Percentiles rank a stretch among this genome's conserved stretches.
phyloP scores from a whole-genome alignment of 1,284 basidiomycete species.

The Melanopsichium pennsylvanicum region DNA sequence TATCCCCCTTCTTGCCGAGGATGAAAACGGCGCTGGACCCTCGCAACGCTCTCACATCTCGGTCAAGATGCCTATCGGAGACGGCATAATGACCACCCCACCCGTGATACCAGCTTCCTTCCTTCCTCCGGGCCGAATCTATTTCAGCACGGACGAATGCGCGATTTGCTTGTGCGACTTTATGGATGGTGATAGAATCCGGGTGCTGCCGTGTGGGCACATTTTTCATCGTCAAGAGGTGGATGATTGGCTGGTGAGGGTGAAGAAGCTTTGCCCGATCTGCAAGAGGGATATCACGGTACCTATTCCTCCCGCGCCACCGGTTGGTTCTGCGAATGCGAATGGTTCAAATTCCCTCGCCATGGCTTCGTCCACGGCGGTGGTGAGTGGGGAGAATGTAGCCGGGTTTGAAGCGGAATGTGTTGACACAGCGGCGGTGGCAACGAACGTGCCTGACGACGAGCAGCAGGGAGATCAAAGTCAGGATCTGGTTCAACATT shows the following conservation, averaged over 20 bases:
- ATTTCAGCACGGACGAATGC: conserved; percentile 61
- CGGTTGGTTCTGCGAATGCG: conserved; percentile 8
- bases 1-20: conserved; percentile 30
- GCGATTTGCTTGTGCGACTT: conserved; percentile 63
- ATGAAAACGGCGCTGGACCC: conserved; percentile 47
- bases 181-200: conserved; percentile 60
- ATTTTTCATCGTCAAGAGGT: conserved; percentile 62
- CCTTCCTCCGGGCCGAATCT: conserved; percentile 53
- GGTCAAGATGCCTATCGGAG: conserved; percentile 9
- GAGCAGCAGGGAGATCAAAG: conserved; percentile 10
- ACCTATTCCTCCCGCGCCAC: conserved; percentile 45
- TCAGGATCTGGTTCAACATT: conserved; percentile 21
- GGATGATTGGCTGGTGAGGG: conserved; percentile 62
- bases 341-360: too few species aligned
- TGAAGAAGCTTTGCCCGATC: conserved; percentile 64
- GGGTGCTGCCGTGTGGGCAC: conserved; percentile 63
- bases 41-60: conserved; percentile 23
- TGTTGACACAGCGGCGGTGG: background rate
- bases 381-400: background rate
- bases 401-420: background rate
- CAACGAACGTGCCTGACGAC: background rate
- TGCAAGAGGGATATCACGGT: conserved; percentile 63
- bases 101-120: conserved; percentile 30
- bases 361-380: too few species aligned
- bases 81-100: background rate